phyloP scores from a whole-genome alignment of 2,329 filamentous ascomycete genomes.

The Colletotrichum sp. region DNA sequence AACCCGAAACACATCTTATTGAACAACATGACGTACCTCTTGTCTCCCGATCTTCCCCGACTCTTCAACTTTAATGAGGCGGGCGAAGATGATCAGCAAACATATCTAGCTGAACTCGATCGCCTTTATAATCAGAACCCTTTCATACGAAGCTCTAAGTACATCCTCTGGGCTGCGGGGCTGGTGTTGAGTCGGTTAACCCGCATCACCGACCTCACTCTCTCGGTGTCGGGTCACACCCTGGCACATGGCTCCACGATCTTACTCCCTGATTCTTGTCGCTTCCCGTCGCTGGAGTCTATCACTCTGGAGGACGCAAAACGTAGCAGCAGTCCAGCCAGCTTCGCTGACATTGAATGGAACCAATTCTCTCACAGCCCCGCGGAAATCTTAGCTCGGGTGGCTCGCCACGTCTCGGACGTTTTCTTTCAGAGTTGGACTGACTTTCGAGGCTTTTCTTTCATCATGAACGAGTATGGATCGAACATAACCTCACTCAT shows the following conservation, averaged over 20 bases:
- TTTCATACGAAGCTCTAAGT: neutral
- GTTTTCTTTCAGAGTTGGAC: too few relatives aligned
- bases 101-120: too few relatives aligned
- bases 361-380: too few relatives aligned
- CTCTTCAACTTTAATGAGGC: neutral
- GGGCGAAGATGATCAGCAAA: too few relatives aligned
- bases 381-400: too few relatives aligned
- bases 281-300: neutral
- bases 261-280: too few relatives aligned
- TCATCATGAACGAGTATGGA: too few relatives aligned
- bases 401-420: too few relatives aligned
- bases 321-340: neutral
- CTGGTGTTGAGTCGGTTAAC: neutral
- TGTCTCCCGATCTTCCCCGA: neutral
- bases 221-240: neutral
- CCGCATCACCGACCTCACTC: neutral
- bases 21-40: neutral
- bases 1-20: fast-evolving
- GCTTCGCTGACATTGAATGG: too few relatives aligned
- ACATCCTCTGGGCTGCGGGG: neutral
- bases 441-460: too few relatives aligned
- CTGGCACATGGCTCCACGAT: neutral
- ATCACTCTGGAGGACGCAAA: neutral
- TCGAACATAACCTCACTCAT: neutral
- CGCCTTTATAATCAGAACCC: too few relatives aligned